Base-by-base conservation (phyloP, 2,329 filamentous ascomycete genomes). In the Fusarium sp. region DNA sequence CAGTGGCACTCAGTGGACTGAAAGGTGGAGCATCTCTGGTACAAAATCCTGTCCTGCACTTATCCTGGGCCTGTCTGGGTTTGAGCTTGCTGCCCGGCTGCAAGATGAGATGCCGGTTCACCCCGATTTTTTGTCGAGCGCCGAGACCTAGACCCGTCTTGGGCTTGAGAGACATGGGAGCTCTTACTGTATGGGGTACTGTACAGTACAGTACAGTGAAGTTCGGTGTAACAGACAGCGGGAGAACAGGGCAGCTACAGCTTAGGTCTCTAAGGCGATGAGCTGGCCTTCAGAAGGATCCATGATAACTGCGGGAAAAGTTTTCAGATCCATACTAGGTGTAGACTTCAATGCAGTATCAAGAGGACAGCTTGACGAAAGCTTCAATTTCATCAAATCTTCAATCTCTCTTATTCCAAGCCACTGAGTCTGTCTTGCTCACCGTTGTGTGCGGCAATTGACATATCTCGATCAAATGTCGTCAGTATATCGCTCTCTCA, bases 21-120 rank as follows among this genome's bases (percentile, higher is more conserved):
- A 33, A 54, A 28, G 26, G 71, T 68, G 71, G 71, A 50, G 50
- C 67, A 18, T 36, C 13, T 28, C 55, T 52, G 47, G 60, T 40
- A 63, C 65, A 62, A 73, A 72, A 51, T 38, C 33, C 34, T 51
- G 47, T 67, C 71, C 67, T 71, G 58, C 57, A 37, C 56, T 58
- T 41, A 55, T 31, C 49, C 40, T 59, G 57, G 36, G 41, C 38
- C 44, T 56, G 30, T 50, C 47, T 51, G 47, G 62, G 61, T 54
- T 60, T 54, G 53, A 59, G 44, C 59, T 51, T 49, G 68, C 57
- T 70, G 64, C 57, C 72, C 65, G 69, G 70, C 72, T 73, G 72
- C 72, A 57, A 74, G 73, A 74, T 73, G 69, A 75, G 70, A 72
- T 76, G 69, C 76, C 77, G 77, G 76, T 78, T 78, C 77, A 71